phyloP scores from a whole-genome alignment of 129 eudicot species.

The Artemisia annua region DNA sequence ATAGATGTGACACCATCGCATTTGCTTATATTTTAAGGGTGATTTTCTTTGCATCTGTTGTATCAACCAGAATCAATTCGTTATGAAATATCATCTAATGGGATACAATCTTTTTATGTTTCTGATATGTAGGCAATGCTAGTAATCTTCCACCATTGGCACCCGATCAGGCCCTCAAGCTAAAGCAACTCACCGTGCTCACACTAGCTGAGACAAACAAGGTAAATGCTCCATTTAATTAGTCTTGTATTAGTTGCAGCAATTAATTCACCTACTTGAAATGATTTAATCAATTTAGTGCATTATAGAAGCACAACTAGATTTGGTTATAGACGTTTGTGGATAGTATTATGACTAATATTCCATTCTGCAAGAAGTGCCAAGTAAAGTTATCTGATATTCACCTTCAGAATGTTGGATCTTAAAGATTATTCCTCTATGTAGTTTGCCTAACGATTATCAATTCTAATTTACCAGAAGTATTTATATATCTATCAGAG shows the following conservation, averaged over 20 bases:
- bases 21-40: too few relatives aligned
- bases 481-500: neutral
- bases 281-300: neutral
- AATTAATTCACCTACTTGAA: conserved; percentile 5
- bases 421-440: neutral
- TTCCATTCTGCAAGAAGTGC: too few relatives aligned
- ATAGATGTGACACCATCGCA: conserved; percentile 12
- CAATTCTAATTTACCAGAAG: neutral
- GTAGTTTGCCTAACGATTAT: neutral
- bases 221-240: conserved; percentile 36
- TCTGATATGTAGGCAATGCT: conserved; percentile 49
- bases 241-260: conserved; percentile 12
- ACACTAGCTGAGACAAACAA: conserved; percentile 88
- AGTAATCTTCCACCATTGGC: conserved; percentile 62
- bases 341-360: too few relatives aligned
- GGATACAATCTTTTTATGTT: conserved; percentile 7
- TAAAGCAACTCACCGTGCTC: conserved; percentile 86
- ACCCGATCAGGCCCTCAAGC: conserved; percentile 73
- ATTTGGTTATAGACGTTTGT: too few relatives aligned
- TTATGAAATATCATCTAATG: neutral
- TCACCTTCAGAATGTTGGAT: neutral
- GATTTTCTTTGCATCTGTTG: too few relatives aligned
- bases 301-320: too few relatives aligned
- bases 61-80: too few relatives aligned
- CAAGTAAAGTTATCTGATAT: neutral